A percentile compares a stretch with the other conserved stretches of the same genome.
phyloP scores from a whole-genome alignment of 495 filamentous ascomycete species.

The Chaetomium tenue region DNA sequence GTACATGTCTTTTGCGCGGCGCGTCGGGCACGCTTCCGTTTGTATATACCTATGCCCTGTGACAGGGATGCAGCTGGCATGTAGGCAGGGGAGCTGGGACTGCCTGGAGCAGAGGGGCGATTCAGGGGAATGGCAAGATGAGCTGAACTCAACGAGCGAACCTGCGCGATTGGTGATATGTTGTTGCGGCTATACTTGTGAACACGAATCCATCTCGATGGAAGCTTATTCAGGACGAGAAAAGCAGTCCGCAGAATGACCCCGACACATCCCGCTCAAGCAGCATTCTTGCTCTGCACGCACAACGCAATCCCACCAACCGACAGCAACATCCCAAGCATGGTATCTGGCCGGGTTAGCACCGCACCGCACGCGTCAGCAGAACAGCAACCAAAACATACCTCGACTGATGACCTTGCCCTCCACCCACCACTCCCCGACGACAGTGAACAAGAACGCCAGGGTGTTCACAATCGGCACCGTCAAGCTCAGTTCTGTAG shows the following conservation, averaged over 20 bases:
- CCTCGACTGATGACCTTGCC: slow-evolving; percentile 79
- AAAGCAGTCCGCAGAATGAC: not conserved
- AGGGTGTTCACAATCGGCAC: slow-evolving; percentile 93
- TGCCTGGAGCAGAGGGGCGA: slow-evolving; percentile 16
- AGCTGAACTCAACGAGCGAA: not conserved
- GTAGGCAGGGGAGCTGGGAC: not conserved
- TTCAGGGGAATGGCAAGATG: not conserved
- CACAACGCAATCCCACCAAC: slow-evolving; percentile 24
- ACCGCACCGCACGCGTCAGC: not conserved
- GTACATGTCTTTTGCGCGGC: not conserved
- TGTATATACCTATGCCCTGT: slow-evolving; percentile 14
- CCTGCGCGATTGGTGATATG: not conserved
- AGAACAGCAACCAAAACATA: slow-evolving; percentile 36
- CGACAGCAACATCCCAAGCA: slow-evolving; percentile 19
- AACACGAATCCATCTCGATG: not conserved
- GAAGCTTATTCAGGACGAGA: not conserved
- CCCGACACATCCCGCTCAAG: not conserved
- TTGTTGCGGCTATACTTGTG: not conserved
- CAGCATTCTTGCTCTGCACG: slow-evolving; percentile 26
- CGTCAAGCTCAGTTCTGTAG: slow-evolving; percentile 81
- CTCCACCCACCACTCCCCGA: slow-evolving; percentile 95
- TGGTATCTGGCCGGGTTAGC: slow-evolving; percentile 19
- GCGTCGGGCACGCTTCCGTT: slow-evolving; percentile 20
- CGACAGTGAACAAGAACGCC: slow-evolving; percentile 91
- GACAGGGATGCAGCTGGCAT: not conserved